Percentiles rank a stretch among this genome's conserved stretches.
Conservation (phyloP, 768 basidiomycete species). For the Lactifluus volemus region DNA sequence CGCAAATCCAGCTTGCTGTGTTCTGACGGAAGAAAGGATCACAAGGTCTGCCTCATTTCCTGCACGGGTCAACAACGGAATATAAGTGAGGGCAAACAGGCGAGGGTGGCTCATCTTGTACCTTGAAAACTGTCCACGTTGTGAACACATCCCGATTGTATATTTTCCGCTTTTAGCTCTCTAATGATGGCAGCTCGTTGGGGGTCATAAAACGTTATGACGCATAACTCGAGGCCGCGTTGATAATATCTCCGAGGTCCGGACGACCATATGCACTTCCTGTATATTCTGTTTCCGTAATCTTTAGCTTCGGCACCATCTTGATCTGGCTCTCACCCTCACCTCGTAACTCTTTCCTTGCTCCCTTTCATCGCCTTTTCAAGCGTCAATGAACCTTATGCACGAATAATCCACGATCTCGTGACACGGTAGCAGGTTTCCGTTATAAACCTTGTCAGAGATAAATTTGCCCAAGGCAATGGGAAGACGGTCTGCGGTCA, state of each 20-base stretch:
- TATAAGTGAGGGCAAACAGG: background rate
- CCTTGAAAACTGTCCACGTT: constrained; percentile 14
- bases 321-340: background rate
- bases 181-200: constrained; percentile 38
- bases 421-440: constrained; percentile 34
- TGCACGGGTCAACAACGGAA: constrained; percentile 12
- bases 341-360: constrained; percentile 22
- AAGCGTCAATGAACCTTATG: constrained; percentile 38
- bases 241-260: constrained; percentile 1
- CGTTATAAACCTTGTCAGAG: constrained; percentile 35
- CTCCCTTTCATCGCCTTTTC: constrained; percentile 30
- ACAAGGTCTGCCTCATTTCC: constrained; percentile 47
- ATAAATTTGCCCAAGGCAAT: constrained; percentile 40
- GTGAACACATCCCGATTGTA: constrained; percentile 25
- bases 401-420: constrained; percentile 27
- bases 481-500: constrained; percentile 42
- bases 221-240: constrained; percentile 28
- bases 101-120: background rate
- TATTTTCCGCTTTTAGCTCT: constrained; percentile 27
- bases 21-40: constrained; percentile 43
- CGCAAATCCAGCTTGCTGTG: constrained; percentile 39
- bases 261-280: constrained; percentile 4
- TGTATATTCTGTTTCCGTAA: background rate
- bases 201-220: constrained; percentile 49
- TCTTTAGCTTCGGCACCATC: background rate